Evolutionary conservation across 148 eudicot genomes (phyloP), one percentile per base, ranked within the genome.

Genomic region (Heliosperma pusillum): DNA sequence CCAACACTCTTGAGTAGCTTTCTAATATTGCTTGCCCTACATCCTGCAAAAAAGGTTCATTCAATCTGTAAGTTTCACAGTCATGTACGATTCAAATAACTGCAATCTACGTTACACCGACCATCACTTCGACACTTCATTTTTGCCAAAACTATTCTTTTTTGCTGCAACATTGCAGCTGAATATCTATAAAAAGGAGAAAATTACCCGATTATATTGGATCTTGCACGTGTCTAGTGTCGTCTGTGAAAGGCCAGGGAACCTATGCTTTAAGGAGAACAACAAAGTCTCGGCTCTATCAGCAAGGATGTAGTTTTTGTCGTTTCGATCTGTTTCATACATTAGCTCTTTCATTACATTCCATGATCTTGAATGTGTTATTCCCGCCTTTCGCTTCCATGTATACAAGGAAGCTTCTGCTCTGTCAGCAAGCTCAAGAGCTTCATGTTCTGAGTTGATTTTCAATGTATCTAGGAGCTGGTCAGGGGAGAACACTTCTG

Each of bases 1-100:
- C 99, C 74, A 95, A 75, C 65, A 95, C 98, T 78, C 98, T 90
- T 11, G 98, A 95, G 82, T 95, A 95, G 92, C 97, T 92, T 85
- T 95, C 99, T 29, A 95, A 74, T 45, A 92, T 89, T 50, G 96
- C 96, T 85, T 92, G 96, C 61, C 99, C 99, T 11, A 92, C 89
- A 73, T 95, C 99, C 99, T 95, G 85, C 87, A 84, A 81, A 59
- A 3, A 10, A 0, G 52, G 24, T 61, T 7, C 17, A 72, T 27
- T 29, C 45, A 30, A 62, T 55, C 7, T 53, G 65, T 71, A 65
- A 27, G 45, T 56, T 47, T 47, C 16, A 5, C 53, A 10, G 53
- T 47, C n/a, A n/a, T n/a, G n/a, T n/a, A n/a, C n/a, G n/a, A n/a
- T n/a, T n/a, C n/a, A n/a, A n/a, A n/a, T 33, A 0, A 33, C 5